These are phyloP conservation scores for Vaccinium corymbosum DNA, from an alignment of 148 eudicot genomes.

Conservation along the genomic window DNA sequence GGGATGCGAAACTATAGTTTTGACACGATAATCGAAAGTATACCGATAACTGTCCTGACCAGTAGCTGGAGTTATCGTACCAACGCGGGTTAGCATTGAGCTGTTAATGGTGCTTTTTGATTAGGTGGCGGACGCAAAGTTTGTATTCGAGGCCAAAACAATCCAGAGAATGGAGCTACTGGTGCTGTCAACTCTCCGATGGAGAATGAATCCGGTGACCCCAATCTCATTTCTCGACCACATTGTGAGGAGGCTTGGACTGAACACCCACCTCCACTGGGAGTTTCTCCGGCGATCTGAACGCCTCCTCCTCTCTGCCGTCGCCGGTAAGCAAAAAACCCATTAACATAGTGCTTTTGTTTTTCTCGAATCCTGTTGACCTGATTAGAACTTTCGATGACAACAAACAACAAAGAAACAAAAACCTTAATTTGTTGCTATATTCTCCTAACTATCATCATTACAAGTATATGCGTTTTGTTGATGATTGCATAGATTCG, in stretches of 20 bases:
- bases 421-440: background rate
- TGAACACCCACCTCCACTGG: constrained; percentile 53
- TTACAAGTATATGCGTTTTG: constrained; percentile 3
- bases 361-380: constrained; percentile 8
- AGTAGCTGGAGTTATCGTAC: too few species aligned
- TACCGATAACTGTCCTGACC: too few species aligned
- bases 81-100: background rate
- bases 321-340: constrained; percentile 43
- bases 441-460: background rate
- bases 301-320: constrained; percentile 47
- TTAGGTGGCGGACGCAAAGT: constrained; percentile 56
- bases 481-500: constrained; percentile 39
- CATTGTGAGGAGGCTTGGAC: constrained; percentile 65
- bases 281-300: constrained; percentile 65
- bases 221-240: constrained; percentile 81
- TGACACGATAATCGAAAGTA: too few species aligned
- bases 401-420: constrained; percentile 12
- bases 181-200: constrained; percentile 63
- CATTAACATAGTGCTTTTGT: background rate
- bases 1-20: too few species aligned
- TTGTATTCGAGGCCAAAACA: constrained; percentile 65
- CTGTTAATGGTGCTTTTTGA: background rate
- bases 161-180: constrained; percentile 86
- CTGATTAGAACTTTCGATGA: background rate
- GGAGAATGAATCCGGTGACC: constrained; percentile 89